Conservation (phyloP, 495 filamentous ascomycete genomes). For the Aspergillus bridgeri region DNA sequence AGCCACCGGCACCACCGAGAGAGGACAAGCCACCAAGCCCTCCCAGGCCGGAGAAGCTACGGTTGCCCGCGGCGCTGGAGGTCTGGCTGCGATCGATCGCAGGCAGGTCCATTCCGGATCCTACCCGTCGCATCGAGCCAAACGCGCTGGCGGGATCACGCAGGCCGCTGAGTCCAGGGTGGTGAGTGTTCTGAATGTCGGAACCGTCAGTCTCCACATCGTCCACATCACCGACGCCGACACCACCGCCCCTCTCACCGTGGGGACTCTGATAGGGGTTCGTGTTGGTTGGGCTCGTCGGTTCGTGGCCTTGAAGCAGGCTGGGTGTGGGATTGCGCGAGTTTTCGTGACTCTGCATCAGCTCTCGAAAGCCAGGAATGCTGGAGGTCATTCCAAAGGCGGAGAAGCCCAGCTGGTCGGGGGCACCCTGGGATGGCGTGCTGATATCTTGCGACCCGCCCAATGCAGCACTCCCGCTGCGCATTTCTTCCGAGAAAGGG, state of each 20-base stretch:
- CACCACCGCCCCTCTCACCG: conserved; percentile 54
- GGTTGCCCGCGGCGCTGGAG: conserved; percentile 71
- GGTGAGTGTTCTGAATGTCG: conserved; percentile 53
- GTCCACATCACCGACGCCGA: conserved; percentile 48
- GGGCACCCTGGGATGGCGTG: conserved; percentile 48
- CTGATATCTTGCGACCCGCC: conserved; percentile 75
- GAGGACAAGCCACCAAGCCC: conserved; percentile 57
- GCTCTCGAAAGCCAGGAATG: conserved; percentile 62
- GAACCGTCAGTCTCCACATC: conserved; percentile 60
- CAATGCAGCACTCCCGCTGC: conserved; percentile 73
- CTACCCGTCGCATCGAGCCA: conserved; percentile 45
- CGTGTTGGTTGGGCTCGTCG: conserved; percentile 88
- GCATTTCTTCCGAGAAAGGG: conserved; percentile 66
- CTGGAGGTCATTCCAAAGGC: conserved; percentile 80
- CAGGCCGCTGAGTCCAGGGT: conserved; percentile 55
- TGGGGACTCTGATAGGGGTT: conserved; percentile 97
- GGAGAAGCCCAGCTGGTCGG: conserved; percentile 53
- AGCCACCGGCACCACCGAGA: conserved; percentile 57
- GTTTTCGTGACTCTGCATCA: conserved; percentile 56
- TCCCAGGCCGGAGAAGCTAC: conserved; percentile 65
- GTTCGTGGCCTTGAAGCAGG: conserved; percentile 56
- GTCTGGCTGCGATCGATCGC: conserved; percentile 80
- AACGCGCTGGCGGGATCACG: conserved; percentile 49
- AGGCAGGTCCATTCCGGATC: conserved; percentile 59
- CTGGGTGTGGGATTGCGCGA: conserved; percentile 56